Conservation (phyloP, 1,284 basidiomycete genomes). For the Sphaerobolus stellatus region DNA sequence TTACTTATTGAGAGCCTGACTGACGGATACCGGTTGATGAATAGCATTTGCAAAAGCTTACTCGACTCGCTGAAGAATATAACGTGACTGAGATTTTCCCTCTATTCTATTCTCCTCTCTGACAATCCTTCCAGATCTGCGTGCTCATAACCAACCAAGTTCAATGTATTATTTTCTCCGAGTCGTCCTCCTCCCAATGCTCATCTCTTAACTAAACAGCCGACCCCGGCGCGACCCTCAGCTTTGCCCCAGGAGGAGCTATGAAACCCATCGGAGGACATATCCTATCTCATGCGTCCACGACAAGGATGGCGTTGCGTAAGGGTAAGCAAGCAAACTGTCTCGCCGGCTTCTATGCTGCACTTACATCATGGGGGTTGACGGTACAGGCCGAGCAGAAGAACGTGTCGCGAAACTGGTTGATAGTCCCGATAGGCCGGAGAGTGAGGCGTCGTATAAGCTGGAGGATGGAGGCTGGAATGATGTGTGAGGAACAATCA, state of each 20-base stretch:
- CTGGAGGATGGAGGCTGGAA: slow-evolving; percentile 85
- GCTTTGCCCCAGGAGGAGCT: slow-evolving; percentile 87
- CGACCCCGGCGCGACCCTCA: slow-evolving; percentile 92
- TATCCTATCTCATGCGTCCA: slow-evolving; percentile 83
- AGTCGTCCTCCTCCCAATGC: slow-evolving; percentile 16
- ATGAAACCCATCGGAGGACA: slow-evolving; percentile 87
- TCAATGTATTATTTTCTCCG: too few relatives aligned
- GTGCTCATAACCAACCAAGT: slow-evolving; percentile 92
- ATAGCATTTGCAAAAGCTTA: slow-evolving; percentile 59
- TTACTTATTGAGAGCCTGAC: neutral
- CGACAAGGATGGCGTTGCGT: slow-evolving; percentile 80
- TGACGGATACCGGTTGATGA: neutral
- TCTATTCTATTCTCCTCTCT: neutral
- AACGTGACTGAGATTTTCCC: slow-evolving; percentile 48
- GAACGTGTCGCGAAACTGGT: slow-evolving; percentile 95
- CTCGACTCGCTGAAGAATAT: slow-evolving; percentile 89
- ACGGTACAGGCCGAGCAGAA: slow-evolving; percentile 78
- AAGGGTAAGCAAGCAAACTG: slow-evolving; percentile 62
- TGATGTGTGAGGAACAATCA: slow-evolving; percentile 68
- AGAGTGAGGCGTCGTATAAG: slow-evolving; percentile 91
- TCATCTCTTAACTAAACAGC: slow-evolving; percentile 42
- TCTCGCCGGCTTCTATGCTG: slow-evolving; percentile 11
- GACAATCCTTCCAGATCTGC: slow-evolving; percentile 58
- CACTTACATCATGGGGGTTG: neutral
- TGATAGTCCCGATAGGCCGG: slow-evolving; percentile 88